Base-by-base conservation (phyloP, 257 asterid species). In the Solanum appendiculatum region DNA sequence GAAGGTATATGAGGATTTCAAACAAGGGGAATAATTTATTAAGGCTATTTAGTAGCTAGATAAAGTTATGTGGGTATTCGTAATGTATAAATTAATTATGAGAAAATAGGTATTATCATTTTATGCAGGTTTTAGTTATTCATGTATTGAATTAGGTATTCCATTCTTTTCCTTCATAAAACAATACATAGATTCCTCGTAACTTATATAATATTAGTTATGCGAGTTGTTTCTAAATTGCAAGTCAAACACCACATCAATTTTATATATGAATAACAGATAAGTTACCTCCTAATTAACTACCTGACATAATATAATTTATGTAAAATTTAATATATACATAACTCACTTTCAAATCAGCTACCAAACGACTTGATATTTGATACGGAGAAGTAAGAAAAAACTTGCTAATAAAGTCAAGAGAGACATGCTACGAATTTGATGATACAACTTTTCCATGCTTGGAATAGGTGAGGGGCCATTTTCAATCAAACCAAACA, bases 401-500 rank as follows among this genome's bases (percentile, higher is more conserved):
- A 46, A 5, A 18, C 16, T 29, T 80, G 18, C 64, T 29, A 80
- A 2, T 27, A 80, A 46, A 46, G 85, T 48, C 85, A 78, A 75
- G 44, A 18, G 42, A 81, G 68, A 46, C 66, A 80, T 80, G 20
- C 42, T 80, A 48, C 66, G 9, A 46, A 80, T 16, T 81, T 31
- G 85, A 81, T 81, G 85, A 81, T 81, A 81, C 68, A 23, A 78
- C n/a, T 23, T 82, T 29, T 74, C 60, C 86, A 63, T 63, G 85
- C 85, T 36, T 40, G 70, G 81, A 86, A 84, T 86, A 44, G 90
- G 82, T 87, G 83, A 27, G 56, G 77, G 84, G 85, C 86, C 86
- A 87, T 87, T 72, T 85, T 90, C 91, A 87, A 68, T 73, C 86
- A 74, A 66, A 63, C 83, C 80, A 70, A 33, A 31, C 44, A 70